A percentile compares a stretch with the other conserved stretches of the same genome.
phyloP scores from a whole-genome alignment of 495 filamentous ascomycete species.

The Aspergillus ostianus region DNA sequence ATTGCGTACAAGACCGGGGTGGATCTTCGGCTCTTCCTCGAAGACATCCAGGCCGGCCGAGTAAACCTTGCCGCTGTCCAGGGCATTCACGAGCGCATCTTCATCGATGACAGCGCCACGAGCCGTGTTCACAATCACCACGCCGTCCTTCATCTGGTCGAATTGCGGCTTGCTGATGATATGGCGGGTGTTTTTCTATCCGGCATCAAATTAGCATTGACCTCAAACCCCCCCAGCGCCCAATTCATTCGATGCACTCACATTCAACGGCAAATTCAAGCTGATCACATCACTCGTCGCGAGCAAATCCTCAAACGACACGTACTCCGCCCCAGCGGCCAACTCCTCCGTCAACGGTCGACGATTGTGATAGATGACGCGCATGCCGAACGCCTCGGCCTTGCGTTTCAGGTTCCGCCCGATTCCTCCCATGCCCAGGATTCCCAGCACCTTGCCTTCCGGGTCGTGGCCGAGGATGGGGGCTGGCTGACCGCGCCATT shows the following conservation, averaged over 20 bases:
- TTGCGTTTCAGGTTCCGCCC: slow-evolving; percentile 59
- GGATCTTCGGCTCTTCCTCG: slow-evolving; percentile 65
- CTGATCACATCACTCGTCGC: slow-evolving; percentile 68
- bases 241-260: slow-evolving; percentile 31
- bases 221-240: background rate
- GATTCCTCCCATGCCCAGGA: slow-evolving; percentile 88
- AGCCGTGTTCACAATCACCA: slow-evolving; percentile 71
- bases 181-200: slow-evolving; percentile 61
- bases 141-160: slow-evolving; percentile 65
- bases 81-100: slow-evolving; percentile 61
- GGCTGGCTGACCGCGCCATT: slow-evolving; percentile 52
- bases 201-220: slow-evolving; percentile 5
- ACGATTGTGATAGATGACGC: slow-evolving; percentile 67
- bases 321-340: slow-evolving; percentile 61
- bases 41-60: slow-evolving; percentile 67
- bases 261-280: slow-evolving; percentile 74
- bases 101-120: slow-evolving; percentile 71
- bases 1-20: slow-evolving; percentile 59
- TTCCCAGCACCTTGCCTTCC: slow-evolving; percentile 64
- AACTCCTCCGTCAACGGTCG: slow-evolving; percentile 52
- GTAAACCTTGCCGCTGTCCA: slow-evolving; percentile 60
- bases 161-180: slow-evolving; percentile 64
- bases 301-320: slow-evolving; percentile 67
- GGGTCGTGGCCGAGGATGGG: slow-evolving; percentile 60
- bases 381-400: slow-evolving; percentile 63